Evolutionary conservation across 176 grass and related monocot genomes (phyloP), one percentile per base, ranked within the genome.

Genomic region (Oryza officinalis): DNA sequence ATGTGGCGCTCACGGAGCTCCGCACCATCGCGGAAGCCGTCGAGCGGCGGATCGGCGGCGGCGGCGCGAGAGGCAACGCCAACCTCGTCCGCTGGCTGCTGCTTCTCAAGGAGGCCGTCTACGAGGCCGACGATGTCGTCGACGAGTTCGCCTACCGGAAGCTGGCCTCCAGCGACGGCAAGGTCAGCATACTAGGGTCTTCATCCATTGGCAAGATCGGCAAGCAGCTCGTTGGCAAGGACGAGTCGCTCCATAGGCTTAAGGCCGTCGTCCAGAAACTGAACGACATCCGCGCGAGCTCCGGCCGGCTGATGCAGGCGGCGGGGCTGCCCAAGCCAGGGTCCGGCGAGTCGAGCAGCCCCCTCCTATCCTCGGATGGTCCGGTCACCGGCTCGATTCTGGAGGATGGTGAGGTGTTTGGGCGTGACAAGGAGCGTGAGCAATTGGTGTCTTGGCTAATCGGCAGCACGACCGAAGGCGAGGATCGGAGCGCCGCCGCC

Each of bases 121-220:
- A 70, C 84, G 84, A 90, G 33, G 80, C 88, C 23, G 60, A 60
- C 40, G 88, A 90, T 75, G 80, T 90, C 37, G 22, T 90, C 80
- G 88, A 90, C 63, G 75, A 79, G 37, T 90, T 90, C 68, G 57
- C 26, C 1, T 71, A 79, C 65, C 69, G 63, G 11, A 14, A 37
- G 15, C 57, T 73, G 54, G 5, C 63, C 40, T 9, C 8, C 40
- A 10, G 74, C 7, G 54, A 40, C 15, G 67, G 59, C 70, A 75
- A 50, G 81, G 81, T 49, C 38, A 64, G 60, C 20, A 26, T 47
- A 14, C 37, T 47, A 14, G 45, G 12, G 2, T 14, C 45, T 47
- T 47, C 45, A 4, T 47, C 45, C 45, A 47, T 47, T 14, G 13
- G 45, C 45, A 67, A 71, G 80, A 0, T 67, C 68, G 1, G 45